Base-by-base conservation (phyloP, 768 basidiomycete genomes). In the Mycena kentingensis region DNA sequence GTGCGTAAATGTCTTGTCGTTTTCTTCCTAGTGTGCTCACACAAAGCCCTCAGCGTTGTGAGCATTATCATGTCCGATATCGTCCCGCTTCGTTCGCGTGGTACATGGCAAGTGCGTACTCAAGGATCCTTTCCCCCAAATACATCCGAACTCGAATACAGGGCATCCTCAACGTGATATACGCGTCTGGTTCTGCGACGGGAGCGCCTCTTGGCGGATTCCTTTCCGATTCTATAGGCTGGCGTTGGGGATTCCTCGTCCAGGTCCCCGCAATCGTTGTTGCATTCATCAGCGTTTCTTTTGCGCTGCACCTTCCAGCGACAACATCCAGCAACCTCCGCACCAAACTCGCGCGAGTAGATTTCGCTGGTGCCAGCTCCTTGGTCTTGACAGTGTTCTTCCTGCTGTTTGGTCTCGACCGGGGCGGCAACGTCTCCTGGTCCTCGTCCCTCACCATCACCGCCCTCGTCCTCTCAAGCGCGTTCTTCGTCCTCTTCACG, bases 31-130 rank as follows among this genome's bases (percentile, higher is more conserved):
- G 4, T 19, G 25, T 13, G 8, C 16, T 7, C 19, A 16, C 22
- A 34, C 26, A 49, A 41, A 46, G 21, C 19, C 11, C 16, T 39
- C 60, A 85, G 83, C 2, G 69, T 86, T 25, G 79, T 79, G 15
- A 81, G 79, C 48, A 87, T 88, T 49, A 78, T 87, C 31, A 76
- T 87, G 67, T 84, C 83, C 3, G 86, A 87, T 56, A 70, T 86
- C 16, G 79, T 85, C 1, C 82, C 85, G 0, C 70, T 87, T 39
- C 75, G 84, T 2, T 74, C 75, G 21, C 73, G 85, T 45, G 86
- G 86, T 21, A 85, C 83, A n/a, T 85, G 83, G 79, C 85, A 87
- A 78, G n/a, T n/a, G n/a, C n/a, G n/a, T n/a, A n/a, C n/a, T n/a
- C n/a, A n/a, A n/a, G n/a, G n/a, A n/a, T n/a, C n/a, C n/a, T n/a